Conservation (phyloP, 1,139 yeast genomes). For the Saccharomyces hybrid region DNA sequence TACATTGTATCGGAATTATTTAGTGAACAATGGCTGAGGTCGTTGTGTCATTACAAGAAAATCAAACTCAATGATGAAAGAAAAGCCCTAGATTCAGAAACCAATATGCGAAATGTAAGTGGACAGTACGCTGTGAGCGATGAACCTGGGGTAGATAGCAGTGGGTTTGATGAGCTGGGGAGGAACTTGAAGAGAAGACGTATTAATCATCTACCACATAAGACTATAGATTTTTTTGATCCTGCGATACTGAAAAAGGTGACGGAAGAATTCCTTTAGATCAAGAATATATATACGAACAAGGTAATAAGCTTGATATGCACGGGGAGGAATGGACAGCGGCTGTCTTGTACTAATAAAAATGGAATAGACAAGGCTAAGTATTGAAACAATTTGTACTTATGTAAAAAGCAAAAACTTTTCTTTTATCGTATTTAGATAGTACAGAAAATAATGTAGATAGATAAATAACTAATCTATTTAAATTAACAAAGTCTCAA, state of each 20-base stretch:
- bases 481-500: constrained; percentile 93
- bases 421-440: background rate
- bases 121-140: background rate
- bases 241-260: background rate
- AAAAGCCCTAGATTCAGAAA: background rate
- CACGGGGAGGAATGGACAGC: background rate
- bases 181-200: background rate
- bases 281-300: background rate
- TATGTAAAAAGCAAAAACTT: background rate
- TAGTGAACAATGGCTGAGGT: background rate
- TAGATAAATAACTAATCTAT: constrained; percentile 3
- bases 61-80: background rate
- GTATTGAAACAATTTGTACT: background rate
- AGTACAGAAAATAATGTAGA: background rate
- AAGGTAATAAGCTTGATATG: background rate
- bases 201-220: background rate
- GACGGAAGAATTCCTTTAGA: background rate
- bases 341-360: background rate
- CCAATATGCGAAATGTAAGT: background rate
- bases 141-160: background rate
- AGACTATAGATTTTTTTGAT: background rate
- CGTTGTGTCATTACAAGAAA: background rate
- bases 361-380: background rate
- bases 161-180: background rate
- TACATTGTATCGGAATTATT: background rate